Evolutionary conservation across 768 basidiomycete species (phyloP).

Genomic region (Mycena leptocephala): DNA sequence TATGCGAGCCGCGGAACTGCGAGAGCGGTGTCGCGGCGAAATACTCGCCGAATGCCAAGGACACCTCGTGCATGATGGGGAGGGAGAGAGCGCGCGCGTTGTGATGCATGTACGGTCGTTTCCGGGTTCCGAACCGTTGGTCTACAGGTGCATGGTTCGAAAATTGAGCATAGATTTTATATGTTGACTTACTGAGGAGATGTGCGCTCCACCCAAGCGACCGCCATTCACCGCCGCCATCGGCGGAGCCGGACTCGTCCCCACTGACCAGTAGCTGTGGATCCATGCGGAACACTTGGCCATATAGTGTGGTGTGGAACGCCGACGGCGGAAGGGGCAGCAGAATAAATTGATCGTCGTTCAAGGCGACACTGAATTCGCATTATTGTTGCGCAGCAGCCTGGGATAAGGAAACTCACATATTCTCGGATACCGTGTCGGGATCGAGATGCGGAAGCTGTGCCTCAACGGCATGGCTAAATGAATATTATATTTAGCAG

Average conservation of each 20-base stretch:
- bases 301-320: slow-evolving; percentile 55
- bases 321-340: slow-evolving; percentile 45
- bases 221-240: slow-evolving; percentile 55
- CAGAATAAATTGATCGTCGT: slow-evolving; percentile 60
- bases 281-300: slow-evolving; percentile 56
- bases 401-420: slow-evolving; percentile 13
- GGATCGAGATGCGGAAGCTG: slow-evolving; percentile 49
- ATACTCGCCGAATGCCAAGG: slow-evolving; percentile 46
- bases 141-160: slow-evolving; percentile 9
- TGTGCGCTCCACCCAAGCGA: slow-evolving; percentile 53
- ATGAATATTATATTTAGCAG: neutral
- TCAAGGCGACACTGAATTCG: slow-evolving; percentile 45
- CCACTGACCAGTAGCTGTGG: slow-evolving; percentile 47
- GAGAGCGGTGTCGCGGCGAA: slow-evolving; percentile 49
- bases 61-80: slow-evolving; percentile 52
- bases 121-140: slow-evolving; percentile 55
- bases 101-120: slow-evolving; percentile 58
- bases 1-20: slow-evolving; percentile 49
- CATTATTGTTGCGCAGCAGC: neutral
- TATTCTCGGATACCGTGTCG: slow-evolving; percentile 47
- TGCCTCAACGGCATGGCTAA: slow-evolving; percentile 54
- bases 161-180: neutral
- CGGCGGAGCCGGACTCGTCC: slow-evolving; percentile 34
- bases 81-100: slow-evolving; percentile 53
- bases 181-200: slow-evolving; percentile 47